phyloP scores from a whole-genome alignment of 2,329 filamentous ascomycete species.

The Aureobasidium sp. region DNA sequence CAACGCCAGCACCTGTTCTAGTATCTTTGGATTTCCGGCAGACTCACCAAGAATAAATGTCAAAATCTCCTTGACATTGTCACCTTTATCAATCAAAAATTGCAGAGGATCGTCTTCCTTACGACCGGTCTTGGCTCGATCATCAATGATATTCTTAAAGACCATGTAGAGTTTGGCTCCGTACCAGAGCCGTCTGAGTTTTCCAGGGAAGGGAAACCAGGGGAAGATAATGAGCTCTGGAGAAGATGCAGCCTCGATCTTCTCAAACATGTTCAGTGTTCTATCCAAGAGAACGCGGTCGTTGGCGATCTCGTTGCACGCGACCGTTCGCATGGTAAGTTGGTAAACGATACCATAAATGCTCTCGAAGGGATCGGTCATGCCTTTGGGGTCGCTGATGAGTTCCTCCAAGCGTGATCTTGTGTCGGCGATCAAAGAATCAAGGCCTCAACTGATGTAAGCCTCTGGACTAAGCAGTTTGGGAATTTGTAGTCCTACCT shows the following conservation, averaged over 20 bases:
- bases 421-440: slow-evolving; percentile 39
- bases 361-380: slow-evolving; percentile 48
- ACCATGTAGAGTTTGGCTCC: slow-evolving; percentile 44
- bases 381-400: slow-evolving; percentile 25
- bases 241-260: slow-evolving; percentile 40
- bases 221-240: slow-evolving; percentile 46
- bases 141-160: slow-evolving; percentile 42
- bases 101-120: slow-evolving; percentile 47
- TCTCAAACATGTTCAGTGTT: slow-evolving; percentile 41
- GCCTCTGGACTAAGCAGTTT: background rate
- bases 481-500: slow-evolving; percentile 17
- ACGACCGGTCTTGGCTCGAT: slow-evolving; percentile 36
- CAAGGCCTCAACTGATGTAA: slow-evolving; percentile 26
- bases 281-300: slow-evolving; percentile 36
- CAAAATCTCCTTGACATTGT: slow-evolving; percentile 39
- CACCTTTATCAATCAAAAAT: slow-evolving; percentile 46
- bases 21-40: no score
- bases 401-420: slow-evolving; percentile 34
- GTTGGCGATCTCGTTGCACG: slow-evolving; percentile 47
- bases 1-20: no score
- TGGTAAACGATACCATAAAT: slow-evolving; percentile 49
- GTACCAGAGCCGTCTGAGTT: slow-evolving; percentile 38
- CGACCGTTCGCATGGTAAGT: slow-evolving; percentile 52
- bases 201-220: slow-evolving; percentile 41
- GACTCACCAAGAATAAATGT: slow-evolving; percentile 28